These are phyloP conservation scores for Nelumbo lutea DNA, from an alignment of 164 flowering plant species.

Conservation along the genomic window DNA sequence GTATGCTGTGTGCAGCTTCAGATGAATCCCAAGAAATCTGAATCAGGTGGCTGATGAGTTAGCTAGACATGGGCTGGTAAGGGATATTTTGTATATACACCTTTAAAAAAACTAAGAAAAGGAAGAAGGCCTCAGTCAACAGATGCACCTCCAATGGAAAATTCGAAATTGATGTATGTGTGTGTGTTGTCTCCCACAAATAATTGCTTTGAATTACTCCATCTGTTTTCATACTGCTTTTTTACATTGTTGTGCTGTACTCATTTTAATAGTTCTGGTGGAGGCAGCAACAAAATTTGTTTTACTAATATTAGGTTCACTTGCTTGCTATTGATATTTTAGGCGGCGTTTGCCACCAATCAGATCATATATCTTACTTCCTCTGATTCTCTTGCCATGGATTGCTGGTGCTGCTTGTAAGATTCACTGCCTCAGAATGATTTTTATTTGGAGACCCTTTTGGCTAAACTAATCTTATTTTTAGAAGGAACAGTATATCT, in stretches of 20 bases:
- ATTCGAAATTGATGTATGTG: neutral
- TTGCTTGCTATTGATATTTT: constrained; percentile 11
- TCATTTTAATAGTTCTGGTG: neutral
- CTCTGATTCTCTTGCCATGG: constrained; percentile 74
- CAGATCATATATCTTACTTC: constrained; percentile 57
- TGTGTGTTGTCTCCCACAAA: neutral
- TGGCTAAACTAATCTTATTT: neutral
- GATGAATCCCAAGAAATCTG: too few species aligned
- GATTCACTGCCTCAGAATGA: constrained; percentile 13
- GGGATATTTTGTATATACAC: too few species aligned
- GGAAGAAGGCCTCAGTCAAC: neutral
- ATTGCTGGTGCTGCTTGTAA: constrained; percentile 64
- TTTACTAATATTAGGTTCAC: neutral
- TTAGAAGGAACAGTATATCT: neutral
- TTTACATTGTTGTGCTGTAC: neutral
- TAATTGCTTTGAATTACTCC: neutral
- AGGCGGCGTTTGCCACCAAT: constrained; percentile 81
- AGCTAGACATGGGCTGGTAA: too few species aligned
- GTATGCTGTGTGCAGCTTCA: too few species aligned
- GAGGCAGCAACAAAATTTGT: neutral
- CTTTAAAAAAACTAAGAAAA: too few species aligned
- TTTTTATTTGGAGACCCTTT: neutral
- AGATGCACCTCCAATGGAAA: neutral
- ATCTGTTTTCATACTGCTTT: neutral
- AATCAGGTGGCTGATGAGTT: too few species aligned